Conservation (phyloP, 2,329 filamentous ascomycete genomes). For the Tympanopsis confertula region DNA sequence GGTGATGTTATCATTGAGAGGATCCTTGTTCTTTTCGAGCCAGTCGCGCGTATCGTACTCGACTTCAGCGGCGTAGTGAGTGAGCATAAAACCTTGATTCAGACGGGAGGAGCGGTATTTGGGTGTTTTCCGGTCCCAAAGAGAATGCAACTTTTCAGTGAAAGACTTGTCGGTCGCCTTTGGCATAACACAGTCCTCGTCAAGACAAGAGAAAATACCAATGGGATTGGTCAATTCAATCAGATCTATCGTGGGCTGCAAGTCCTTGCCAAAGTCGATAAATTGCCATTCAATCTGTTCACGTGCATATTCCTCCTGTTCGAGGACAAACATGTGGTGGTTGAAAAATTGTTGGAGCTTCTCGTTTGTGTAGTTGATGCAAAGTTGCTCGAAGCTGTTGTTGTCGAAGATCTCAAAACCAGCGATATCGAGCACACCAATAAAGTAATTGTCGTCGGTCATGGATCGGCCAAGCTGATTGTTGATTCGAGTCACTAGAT, state of each 20-base stretch:
- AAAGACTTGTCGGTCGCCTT: conserved; percentile 96
- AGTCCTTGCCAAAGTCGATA: conserved; percentile 93
- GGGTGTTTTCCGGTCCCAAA: conserved; percentile 91
- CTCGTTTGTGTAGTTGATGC: conserved; percentile 99
- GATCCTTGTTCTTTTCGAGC: conserved; percentile 99
- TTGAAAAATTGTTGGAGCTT: conserved; percentile 99
- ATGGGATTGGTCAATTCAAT: conserved; percentile 95
- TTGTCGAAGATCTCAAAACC: conserved; percentile 98
- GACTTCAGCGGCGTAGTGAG: conserved; percentile 94
- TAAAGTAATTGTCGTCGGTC: conserved; percentile 84
- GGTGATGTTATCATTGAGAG: conserved; percentile 92
- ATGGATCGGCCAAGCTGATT: conserved; percentile 78
- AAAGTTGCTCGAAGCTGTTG: conserved; percentile 97
- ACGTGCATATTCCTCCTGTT: conserved; percentile 93
- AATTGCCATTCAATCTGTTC: conserved; percentile 99
- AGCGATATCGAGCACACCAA: conserved; percentile 95
- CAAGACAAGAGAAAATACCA: conserved; percentile 94
- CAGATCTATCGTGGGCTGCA: conserved; percentile 94
- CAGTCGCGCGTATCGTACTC: conserved; percentile 92
- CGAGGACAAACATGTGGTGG: conserved; percentile 98
- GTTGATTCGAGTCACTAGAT: conserved; percentile 86
- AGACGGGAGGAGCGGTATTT: conserved; percentile 87
- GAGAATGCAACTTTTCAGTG: conserved; percentile 88
- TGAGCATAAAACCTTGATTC: conserved; percentile 85
- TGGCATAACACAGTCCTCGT: conserved; percentile 97